Percentiles rank a stretch among this genome's conserved stretches.
Evolutionary conservation across 345 rosid genomes (phyloP).

Genomic region (Psidium friedrichsthalianum): DNA sequence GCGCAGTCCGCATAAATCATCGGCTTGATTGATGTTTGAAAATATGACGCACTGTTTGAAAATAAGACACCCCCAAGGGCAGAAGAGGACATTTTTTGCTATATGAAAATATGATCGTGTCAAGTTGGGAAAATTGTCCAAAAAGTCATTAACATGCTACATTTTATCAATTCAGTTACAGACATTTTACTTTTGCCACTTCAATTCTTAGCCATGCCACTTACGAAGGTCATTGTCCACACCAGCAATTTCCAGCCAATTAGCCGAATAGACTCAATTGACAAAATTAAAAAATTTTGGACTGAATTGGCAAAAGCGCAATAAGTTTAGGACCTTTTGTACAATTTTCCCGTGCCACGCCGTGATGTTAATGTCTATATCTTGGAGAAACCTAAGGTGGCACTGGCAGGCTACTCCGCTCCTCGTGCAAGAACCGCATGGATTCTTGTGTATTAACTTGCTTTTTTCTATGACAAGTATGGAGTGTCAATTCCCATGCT

Average conservation of each 20-base stretch:
- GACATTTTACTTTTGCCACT: too few species aligned
- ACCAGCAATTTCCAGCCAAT: too few species aligned
- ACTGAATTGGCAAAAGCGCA: too few species aligned
- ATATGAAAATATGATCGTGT: neutral
- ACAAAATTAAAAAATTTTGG: too few species aligned
- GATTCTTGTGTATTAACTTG: neutral
- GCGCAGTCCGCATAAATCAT: neutral
- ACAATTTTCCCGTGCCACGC: neutral
- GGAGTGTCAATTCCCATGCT: neutral
- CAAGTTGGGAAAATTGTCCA: too few species aligned
- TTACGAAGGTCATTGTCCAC: too few species aligned
- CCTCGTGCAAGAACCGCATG: neutral
- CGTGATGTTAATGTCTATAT: neutral
- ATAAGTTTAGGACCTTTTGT: too few species aligned
- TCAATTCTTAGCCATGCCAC: too few species aligned
- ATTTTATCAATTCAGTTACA: too few species aligned
- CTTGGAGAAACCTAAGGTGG: neutral
- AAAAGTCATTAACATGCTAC: too few species aligned
- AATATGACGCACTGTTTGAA: neutral
- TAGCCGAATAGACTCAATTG: too few species aligned
- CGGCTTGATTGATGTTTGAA: neutral
- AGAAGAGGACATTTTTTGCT: neutral
- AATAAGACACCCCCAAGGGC: neutral
- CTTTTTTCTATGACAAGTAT: neutral
- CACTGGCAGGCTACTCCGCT: neutral